phyloP scores from a whole-genome alignment of 2,329 filamentous ascomycete genomes.

The Drechslerella dactyloides region DNA sequence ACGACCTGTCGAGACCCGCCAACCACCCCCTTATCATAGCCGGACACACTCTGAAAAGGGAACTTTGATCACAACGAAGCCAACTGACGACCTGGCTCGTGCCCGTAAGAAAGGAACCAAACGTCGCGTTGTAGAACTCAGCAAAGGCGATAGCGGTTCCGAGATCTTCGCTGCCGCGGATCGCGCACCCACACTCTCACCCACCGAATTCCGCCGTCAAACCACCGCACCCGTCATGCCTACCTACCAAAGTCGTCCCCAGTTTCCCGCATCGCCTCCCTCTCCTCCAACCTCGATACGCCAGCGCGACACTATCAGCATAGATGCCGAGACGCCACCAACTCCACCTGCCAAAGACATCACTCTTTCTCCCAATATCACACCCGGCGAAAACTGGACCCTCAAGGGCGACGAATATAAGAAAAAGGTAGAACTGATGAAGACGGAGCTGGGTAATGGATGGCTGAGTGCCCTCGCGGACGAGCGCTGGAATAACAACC shows the following conservation, averaged over 20 bases:
- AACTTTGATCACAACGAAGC: slow-evolving; percentile 50
- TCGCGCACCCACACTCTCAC: slow-evolving; percentile 39
- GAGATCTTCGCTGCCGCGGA: slow-evolving; percentile 39
- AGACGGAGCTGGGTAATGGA: slow-evolving; percentile 81
- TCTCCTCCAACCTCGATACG: slow-evolving; percentile 50
- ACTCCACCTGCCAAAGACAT: slow-evolving; percentile 45
- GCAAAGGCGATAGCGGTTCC: slow-evolving; percentile 52
- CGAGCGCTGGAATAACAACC: slow-evolving; percentile 63
- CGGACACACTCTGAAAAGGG: slow-evolving; percentile 36
- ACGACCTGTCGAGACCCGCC: slow-evolving; percentile 56
- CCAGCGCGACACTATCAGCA: slow-evolving; percentile 53
- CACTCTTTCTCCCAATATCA: slow-evolving; percentile 42
- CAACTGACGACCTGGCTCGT: slow-evolving; percentile 53
- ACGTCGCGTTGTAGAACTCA: slow-evolving; percentile 54
- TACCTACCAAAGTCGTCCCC: slow-evolving; percentile 36
- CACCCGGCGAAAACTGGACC: slow-evolving; percentile 65
- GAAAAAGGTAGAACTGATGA: slow-evolving; percentile 83
- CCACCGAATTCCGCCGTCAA: slow-evolving; percentile 29
- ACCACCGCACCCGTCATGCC: slow-evolving; percentile 21
- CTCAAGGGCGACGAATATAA: slow-evolving; percentile 78
- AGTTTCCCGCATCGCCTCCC: slow-evolving; percentile 44
- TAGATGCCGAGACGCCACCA: slow-evolving; percentile 53
- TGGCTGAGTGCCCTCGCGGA: slow-evolving; percentile 88
- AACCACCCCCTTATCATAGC: slow-evolving; percentile 53
- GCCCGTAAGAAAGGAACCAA: slow-evolving; percentile 53